Conservation (phyloP, 768 basidiomycete species). For the Gelatoporia subvermispora region DNA sequence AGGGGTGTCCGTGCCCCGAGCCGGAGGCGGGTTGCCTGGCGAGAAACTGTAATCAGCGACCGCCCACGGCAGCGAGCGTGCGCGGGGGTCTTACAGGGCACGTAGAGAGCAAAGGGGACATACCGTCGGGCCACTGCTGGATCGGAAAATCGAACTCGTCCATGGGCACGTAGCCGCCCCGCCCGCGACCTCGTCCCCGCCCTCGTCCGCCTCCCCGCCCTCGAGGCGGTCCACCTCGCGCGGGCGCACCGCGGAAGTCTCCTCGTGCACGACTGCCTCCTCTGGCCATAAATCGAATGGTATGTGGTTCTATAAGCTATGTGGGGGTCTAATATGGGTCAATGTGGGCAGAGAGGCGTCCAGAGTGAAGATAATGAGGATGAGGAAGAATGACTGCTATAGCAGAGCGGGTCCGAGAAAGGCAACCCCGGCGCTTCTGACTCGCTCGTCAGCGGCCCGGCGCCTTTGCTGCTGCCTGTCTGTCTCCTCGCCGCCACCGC, state of each 20-base stretch:
- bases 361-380: background rate
- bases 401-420: too few species aligned
- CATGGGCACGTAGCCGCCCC: slow-evolving; percentile 11
- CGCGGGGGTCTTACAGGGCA: slow-evolving; percentile 10
- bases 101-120: slow-evolving; percentile 13
- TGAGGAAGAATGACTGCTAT: background rate
- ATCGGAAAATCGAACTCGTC: slow-evolving; percentile 25
- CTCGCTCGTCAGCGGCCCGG: background rate
- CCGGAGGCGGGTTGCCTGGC: slow-evolving; percentile 3
- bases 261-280: slow-evolving; percentile 15
- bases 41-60: background rate
- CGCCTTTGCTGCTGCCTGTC: background rate
- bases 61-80: background rate
- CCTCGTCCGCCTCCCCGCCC: slow-evolving; percentile 24
- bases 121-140: slow-evolving; percentile 25
- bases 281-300: slow-evolving; percentile 19
- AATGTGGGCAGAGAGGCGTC: too few species aligned
- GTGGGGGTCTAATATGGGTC: too few species aligned
- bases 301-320: too few species aligned
- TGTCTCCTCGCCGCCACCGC: background rate
- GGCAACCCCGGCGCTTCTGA: too few species aligned
- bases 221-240: slow-evolving; percentile 15
- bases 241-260: slow-evolving; percentile 2
- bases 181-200: slow-evolving; percentile 17
- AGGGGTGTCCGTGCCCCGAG: slow-evolving; percentile 10